Evolutionary conservation across 2,329 filamentous ascomycete genomes (phyloP).

Genomic region (Hypomyces rosellus): DNA sequence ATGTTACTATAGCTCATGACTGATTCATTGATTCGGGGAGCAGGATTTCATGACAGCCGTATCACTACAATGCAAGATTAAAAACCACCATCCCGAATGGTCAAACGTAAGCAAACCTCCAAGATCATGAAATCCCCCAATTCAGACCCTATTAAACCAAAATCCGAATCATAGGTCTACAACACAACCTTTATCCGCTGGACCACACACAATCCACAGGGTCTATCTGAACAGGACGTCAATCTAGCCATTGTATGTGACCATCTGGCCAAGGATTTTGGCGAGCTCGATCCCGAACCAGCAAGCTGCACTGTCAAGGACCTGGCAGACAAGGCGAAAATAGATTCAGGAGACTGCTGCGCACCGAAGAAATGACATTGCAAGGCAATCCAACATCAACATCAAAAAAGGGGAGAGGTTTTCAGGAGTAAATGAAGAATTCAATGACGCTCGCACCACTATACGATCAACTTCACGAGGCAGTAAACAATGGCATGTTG

Average conservation of each 20-base stretch:
- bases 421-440: too few species aligned
- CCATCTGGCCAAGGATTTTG: slow-evolving; percentile 47
- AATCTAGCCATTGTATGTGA: slow-evolving; percentile 59
- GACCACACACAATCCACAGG: slow-evolving; percentile 64
- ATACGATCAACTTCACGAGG: too few species aligned
- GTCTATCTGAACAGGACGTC: slow-evolving; percentile 59
- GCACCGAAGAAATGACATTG: slow-evolving; percentile 34
- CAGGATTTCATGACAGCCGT: slow-evolving; percentile 72
- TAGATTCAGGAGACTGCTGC: slow-evolving; percentile 48
- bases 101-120: slow-evolving; percentile 53
- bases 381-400: too few species aligned
- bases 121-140: background rate
- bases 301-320: slow-evolving; percentile 32
- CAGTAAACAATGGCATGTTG: too few species aligned
- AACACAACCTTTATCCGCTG: slow-evolving; percentile 65
- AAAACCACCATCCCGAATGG: slow-evolving; percentile 72
- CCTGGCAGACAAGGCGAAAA: slow-evolving; percentile 41
- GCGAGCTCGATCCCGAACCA: slow-evolving; percentile 40
- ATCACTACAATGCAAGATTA: slow-evolving; percentile 58
- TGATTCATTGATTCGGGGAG: too few species aligned
- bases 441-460: too few species aligned
- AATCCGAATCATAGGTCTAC: slow-evolving; percentile 50
- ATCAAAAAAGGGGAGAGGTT: too few species aligned
- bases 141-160: background rate
- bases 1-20: too few species aligned